Percentiles rank a stretch among this genome's conserved stretches.
Evolutionary conservation across 2,329 filamentous ascomycete genomes (phyloP).

Genomic region (Aspergillus cejpii): DNA sequence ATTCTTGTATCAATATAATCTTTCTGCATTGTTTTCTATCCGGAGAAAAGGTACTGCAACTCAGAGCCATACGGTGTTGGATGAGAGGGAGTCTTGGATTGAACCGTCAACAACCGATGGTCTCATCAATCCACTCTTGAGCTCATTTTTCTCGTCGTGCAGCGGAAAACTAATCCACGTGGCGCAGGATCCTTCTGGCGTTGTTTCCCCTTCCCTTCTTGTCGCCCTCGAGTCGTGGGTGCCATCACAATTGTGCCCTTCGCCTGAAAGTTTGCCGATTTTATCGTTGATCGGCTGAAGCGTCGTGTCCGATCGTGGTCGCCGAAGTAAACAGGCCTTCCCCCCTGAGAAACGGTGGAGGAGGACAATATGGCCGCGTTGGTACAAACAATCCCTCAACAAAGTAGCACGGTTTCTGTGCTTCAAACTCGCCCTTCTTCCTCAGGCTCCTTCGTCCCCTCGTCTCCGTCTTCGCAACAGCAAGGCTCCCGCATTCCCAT

Average conservation of each 20-base stretch:
- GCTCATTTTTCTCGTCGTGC: constrained; percentile 12
- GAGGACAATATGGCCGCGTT: constrained; percentile 68
- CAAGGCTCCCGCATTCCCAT: constrained; percentile 34
- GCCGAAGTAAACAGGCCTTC: constrained; percentile 10
- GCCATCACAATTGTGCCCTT: constrained; percentile 11
- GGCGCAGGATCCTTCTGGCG: constrained; percentile 17
- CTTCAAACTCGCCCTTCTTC: constrained; percentile 66
- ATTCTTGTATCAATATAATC: constrained; percentile 31
- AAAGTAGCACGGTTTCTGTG: constrained; percentile 66
- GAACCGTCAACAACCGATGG: neutral
- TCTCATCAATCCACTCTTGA: constrained; percentile 9
- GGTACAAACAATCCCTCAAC: constrained; percentile 73
- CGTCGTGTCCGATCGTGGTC: constrained; percentile 12
- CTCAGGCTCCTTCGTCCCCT: constrained; percentile 49
- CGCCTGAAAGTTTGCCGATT: constrained; percentile 5
- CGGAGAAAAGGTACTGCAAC: constrained; percentile 27
- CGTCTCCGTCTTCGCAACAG: constrained; percentile 32
- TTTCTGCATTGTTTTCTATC: constrained; percentile 19
- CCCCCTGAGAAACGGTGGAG: constrained; percentile 14
- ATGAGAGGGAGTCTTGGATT: neutral
- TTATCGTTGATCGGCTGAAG: constrained; percentile 8
- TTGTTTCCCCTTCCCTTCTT: constrained; percentile 18
- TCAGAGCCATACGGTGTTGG: neutral
- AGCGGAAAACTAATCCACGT: constrained; percentile 22
- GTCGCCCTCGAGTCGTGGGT: constrained; percentile 15